Conservation (phyloP, 2,329 filamentous ascomycete genomes). For the Chaetomiaceae sp. region DNA sequence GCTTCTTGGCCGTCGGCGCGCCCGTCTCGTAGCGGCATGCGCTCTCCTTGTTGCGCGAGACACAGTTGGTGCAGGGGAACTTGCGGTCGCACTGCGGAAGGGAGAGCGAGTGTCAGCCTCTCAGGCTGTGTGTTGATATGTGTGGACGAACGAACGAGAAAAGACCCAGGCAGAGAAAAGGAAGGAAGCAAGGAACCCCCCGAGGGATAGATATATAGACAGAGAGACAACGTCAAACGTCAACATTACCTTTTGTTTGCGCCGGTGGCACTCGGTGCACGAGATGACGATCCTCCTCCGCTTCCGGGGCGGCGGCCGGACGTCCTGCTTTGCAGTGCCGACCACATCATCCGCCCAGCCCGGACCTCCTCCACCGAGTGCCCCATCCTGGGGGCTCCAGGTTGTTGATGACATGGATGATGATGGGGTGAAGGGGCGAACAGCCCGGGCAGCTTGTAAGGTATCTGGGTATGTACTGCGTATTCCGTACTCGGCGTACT, state of each 20-base stretch:
- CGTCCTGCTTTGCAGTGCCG: neutral
- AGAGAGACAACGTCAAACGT: too few species aligned
- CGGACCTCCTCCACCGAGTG: neutral
- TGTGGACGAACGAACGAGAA: too few species aligned
- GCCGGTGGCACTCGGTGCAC: constrained; percentile 59
- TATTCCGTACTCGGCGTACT: too few species aligned
- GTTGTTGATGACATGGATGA: constrained; percentile 10
- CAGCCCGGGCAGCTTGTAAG: too few species aligned
- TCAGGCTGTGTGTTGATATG: too few species aligned
- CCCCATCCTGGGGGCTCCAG: constrained; percentile 11
- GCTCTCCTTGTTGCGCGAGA: constrained; percentile 50
- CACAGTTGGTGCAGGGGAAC: constrained; percentile 56
- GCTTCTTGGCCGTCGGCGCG: constrained; percentile 39
- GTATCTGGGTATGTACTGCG: too few species aligned
- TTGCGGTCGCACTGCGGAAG: constrained; percentile 55
- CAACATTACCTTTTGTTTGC: constrained; percentile 57
- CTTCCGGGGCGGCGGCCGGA: constrained; percentile 46
- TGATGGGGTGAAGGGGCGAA: neutral
- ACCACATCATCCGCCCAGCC: constrained; percentile 1
- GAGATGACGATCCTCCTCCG: constrained; percentile 57
- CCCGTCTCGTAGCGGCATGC: constrained; percentile 55
- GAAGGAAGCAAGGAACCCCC: too few species aligned
- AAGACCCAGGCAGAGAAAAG: too few species aligned
- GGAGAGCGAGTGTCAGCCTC: neutral
- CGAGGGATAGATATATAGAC: too few species aligned